Percentiles rank a stretch among this genome's conserved stretches.
Evolutionary conservation across 768 basidiomycete genomes (phyloP).

Genomic region (Pseudohyphozyma bogoriensis): DNA sequence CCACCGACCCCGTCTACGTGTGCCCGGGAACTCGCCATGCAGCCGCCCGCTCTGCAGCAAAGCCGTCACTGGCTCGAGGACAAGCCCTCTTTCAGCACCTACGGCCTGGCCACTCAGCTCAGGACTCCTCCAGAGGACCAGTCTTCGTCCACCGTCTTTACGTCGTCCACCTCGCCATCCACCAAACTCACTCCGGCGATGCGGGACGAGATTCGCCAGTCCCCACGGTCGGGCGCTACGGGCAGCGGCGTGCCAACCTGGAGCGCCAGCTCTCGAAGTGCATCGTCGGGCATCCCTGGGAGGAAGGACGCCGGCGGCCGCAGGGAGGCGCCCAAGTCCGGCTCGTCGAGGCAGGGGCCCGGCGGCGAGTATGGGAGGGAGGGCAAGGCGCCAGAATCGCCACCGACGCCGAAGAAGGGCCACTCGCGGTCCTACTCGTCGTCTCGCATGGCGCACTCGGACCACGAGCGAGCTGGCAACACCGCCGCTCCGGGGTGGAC

Average conservation of each 20-base stretch:
- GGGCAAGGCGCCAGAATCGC: neutral
- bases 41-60: too few relatives aligned
- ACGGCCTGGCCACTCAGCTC: conserved; percentile 16
- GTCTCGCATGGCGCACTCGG: neutral
- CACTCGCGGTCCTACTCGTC: neutral
- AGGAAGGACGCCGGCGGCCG: neutral
- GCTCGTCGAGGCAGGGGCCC: neutral
- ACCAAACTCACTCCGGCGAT: conserved; percentile 14
- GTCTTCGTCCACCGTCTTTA: neutral
- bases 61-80: too few relatives aligned
- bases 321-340: neutral
- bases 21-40: too few relatives aligned
- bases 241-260: too few relatives aligned
- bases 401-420: neutral
- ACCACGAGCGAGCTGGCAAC: neutral
- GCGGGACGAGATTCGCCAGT: conserved; percentile 14
- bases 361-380: neutral
- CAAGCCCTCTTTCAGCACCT: too few relatives aligned
- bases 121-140: conserved; percentile 11
- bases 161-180: neutral
- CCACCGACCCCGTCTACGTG: too few relatives aligned
- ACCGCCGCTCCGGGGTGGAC: neutral
- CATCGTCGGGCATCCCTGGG: too few relatives aligned
- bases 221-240: too few relatives aligned
- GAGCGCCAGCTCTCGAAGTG: too few relatives aligned